Conservation (phyloP, 179 eudicot genomes). For the Camellia oleifera region DNA sequence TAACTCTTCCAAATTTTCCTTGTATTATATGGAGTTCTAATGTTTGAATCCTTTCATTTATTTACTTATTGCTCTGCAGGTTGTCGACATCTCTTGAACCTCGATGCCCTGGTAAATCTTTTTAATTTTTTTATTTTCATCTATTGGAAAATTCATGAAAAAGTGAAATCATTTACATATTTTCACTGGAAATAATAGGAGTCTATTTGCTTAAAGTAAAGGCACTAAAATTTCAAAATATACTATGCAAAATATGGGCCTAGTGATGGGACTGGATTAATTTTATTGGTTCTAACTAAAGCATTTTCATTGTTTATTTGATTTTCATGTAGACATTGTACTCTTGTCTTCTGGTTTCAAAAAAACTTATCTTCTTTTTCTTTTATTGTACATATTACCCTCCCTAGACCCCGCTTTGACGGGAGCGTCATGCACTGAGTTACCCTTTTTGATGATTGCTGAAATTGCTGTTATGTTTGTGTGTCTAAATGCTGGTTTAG, state of each 20-base stretch:
- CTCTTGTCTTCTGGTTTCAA: too few species aligned
- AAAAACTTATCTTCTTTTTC: too few species aligned
- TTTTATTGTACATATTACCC: too few species aligned
- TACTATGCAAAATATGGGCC: neutral
- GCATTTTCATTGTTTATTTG: neutral
- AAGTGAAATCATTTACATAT: neutral
- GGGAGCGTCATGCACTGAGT: too few species aligned
- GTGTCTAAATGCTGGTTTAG: too few species aligned
- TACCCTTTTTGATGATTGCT: too few species aligned
- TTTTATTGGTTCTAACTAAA: neutral
- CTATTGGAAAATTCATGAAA: neutral
- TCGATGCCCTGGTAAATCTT: constrained; percentile 82
- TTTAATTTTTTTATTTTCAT: neutral
- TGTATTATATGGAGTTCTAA: neutral
- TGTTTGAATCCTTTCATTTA: neutral
- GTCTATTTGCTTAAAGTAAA: too few species aligned
- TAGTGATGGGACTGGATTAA: neutral
- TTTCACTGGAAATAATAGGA: too few species aligned
- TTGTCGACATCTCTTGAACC: constrained; percentile 79
- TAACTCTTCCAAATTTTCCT: neutral
- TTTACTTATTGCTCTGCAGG: constrained; percentile 36
- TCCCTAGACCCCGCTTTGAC: too few species aligned
- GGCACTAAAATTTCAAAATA: too few species aligned
- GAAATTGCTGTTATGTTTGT: neutral
- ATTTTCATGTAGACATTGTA: neutral